Percentiles rank a stretch among this genome's conserved stretches.
These are phyloP conservation scores for Collybia mongolica DNA, from an alignment of 768 basidiomycete species.

Conservation along the genomic window DNA sequence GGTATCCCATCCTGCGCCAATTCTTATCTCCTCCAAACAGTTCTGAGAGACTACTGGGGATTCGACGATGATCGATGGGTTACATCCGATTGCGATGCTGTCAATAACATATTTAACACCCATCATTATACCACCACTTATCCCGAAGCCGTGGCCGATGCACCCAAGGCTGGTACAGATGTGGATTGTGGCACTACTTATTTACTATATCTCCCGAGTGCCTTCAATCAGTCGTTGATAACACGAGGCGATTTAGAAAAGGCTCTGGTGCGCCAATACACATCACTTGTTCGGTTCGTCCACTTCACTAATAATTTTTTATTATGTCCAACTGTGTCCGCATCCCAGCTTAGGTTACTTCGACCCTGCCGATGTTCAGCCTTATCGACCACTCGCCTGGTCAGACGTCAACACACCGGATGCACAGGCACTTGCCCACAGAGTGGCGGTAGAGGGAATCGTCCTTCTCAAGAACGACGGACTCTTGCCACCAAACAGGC, in stretches of 20 bases:
- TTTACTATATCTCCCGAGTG: conserved; percentile 39
- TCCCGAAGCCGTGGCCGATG: conserved; percentile 46
- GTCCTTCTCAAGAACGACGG: conserved; percentile 66
- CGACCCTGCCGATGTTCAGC: conserved; percentile 47
- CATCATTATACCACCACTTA: conserved; percentile 47
- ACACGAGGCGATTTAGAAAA: conserved; percentile 40
- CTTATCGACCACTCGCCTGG: conserved; percentile 50
- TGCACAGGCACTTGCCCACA: conserved; percentile 47
- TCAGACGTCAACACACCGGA: conserved; percentile 44
- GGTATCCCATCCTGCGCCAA: conserved; percentile 57
- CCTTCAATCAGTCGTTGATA: conserved; percentile 47
- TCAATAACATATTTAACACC: conserved; percentile 47
- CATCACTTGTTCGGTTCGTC: conserved; percentile 50
- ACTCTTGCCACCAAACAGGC: conserved; percentile 43
- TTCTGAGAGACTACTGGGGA: conserved; percentile 51
- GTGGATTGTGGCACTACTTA: conserved; percentile 55
- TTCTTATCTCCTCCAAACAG: conserved; percentile 48
- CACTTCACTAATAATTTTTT: neutral
- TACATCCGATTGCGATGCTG: conserved; percentile 56
- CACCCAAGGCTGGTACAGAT: conserved; percentile 53
- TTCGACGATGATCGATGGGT: conserved; percentile 54
- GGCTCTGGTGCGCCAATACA: conserved; percentile 46
- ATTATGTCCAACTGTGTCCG: conserved; percentile 4
- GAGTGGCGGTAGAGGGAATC: conserved; percentile 52
- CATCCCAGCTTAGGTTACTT: conserved; percentile 52